phyloP scores from a whole-genome alignment of 164 flowering plant species.

The Vitis labrusca region DNA sequence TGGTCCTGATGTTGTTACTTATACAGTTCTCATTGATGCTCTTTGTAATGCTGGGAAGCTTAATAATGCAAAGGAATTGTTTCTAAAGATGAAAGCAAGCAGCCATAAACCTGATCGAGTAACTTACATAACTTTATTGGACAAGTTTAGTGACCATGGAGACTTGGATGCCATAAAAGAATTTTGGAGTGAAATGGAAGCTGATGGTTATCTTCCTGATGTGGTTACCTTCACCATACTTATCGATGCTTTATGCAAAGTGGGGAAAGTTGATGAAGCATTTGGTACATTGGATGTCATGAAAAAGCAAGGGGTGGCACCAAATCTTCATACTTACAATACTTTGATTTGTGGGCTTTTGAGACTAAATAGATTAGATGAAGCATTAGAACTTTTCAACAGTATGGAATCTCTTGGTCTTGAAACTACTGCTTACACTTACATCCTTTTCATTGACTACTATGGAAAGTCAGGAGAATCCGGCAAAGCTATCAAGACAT shows the following conservation, averaged over 20 bases:
- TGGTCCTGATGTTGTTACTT: constrained; percentile 88
- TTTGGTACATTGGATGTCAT: constrained; percentile 55
- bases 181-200: constrained; percentile 77
- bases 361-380: constrained; percentile 48
- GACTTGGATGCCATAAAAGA: constrained; percentile 63
- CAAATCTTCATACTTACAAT: constrained; percentile 82
- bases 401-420: constrained; percentile 56
- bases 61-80: constrained; percentile 63
- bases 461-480: constrained; percentile 76
- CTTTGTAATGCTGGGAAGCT: constrained; percentile 73
- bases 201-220: constrained; percentile 81
- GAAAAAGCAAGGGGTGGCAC: constrained; percentile 57
- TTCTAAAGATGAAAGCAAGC: constrained; percentile 63
- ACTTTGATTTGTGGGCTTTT: constrained; percentile 78
- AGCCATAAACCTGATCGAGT: constrained; percentile 83
- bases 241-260: constrained; percentile 71
- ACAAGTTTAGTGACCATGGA: constrained; percentile 65
- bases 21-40: constrained; percentile 83
- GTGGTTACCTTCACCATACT: constrained; percentile 79
- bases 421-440: constrained; percentile 66
- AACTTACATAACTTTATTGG: constrained; percentile 77
- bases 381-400: constrained; percentile 57
- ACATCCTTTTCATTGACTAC: constrained; percentile 81
- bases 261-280: constrained; percentile 73
- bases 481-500: constrained; percentile 67